These are phyloP conservation scores for Aaosphaeria pasadenensis DNA, from an alignment of 2,329 filamentous ascomycete species.

Conservation along the genomic window DNA sequence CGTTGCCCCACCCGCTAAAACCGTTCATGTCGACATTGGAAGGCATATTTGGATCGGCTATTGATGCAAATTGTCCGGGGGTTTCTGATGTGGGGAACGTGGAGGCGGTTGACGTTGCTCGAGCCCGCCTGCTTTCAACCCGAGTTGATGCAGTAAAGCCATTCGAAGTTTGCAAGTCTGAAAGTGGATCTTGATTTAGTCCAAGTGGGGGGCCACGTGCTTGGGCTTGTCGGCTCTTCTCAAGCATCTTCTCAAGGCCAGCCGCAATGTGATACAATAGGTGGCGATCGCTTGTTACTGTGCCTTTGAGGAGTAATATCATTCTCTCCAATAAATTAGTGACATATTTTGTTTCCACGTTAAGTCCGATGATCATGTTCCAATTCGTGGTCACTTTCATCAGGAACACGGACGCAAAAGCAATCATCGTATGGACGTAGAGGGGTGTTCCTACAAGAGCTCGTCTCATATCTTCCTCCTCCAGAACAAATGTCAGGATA, in stretches of 20 bases:
- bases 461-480: conserved; percentile 43
- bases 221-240: conserved; percentile 1
- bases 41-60: neutral
- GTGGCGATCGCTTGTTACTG: conserved; percentile 34
- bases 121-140: neutral
- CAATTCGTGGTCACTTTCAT: conserved; percentile 49
- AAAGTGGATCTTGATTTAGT: neutral
- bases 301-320: conserved; percentile 28
- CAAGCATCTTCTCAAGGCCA: conserved; percentile 37
- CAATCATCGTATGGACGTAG: conserved; percentile 53
- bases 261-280: conserved; percentile 37
- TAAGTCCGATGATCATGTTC: conserved; percentile 35
- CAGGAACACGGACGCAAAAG: conserved; percentile 52
- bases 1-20: neutral
- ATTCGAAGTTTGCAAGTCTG: neutral
- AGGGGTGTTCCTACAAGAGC: conserved; percentile 47
- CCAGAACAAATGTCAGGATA: conserved; percentile 46
- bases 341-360: conserved; percentile 32
- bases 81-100: neutral
- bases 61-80: neutral
- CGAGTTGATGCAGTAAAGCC: neutral
- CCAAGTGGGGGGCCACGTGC: conserved; percentile 60
- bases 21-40: neutral
- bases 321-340: conserved; percentile 30
- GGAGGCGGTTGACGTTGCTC: neutral